Evolutionary conservation across 2,329 filamentous ascomycete species (phyloP).

Genomic region (Madurella fahalii): DNA sequence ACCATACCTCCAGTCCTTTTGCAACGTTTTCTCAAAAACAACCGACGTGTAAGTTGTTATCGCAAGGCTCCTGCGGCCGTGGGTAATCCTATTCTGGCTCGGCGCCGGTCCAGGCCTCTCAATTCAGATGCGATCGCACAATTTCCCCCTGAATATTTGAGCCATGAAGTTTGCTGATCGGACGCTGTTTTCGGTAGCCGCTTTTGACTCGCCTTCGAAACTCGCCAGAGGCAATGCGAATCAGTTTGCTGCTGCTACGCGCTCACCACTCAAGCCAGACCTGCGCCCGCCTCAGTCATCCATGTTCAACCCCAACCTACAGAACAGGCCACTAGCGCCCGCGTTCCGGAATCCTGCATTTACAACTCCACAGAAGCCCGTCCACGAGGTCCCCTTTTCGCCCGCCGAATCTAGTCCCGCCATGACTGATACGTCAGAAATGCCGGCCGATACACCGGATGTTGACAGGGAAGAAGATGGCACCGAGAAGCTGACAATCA

Average conservation of each 20-base stretch:
- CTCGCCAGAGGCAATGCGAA: conserved; percentile 21
- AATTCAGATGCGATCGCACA: not conserved
- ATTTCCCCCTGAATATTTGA: not conserved
- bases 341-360: conserved; percentile 62
- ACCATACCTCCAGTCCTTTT: conserved; percentile 57
- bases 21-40: conserved; percentile 46
- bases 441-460: conserved; percentile 50
- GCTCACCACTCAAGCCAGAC: conserved; percentile 30
- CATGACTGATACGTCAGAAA: conserved; percentile 53
- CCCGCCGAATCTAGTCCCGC: conserved; percentile 59
- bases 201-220: conserved; percentile 28
- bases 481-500: conserved; percentile 41
- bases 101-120: not conserved
- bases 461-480: conserved; percentile 44
- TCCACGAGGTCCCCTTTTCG: conserved; percentile 50
- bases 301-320: conserved; percentile 43
- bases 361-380: conserved; percentile 56
- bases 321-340: conserved; percentile 42
- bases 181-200: conserved; percentile 12
- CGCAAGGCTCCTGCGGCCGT: not conserved
- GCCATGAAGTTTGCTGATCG: conserved; percentile 11
- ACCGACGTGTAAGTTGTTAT: conserved; percentile 38
- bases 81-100: not conserved
- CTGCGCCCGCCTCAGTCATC: conserved; percentile 40
- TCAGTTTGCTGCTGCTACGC: conserved; percentile 25